Base-by-base conservation (phyloP, 2,329 filamentous ascomycete species). In the Dothideomycetes sp. region DNA sequence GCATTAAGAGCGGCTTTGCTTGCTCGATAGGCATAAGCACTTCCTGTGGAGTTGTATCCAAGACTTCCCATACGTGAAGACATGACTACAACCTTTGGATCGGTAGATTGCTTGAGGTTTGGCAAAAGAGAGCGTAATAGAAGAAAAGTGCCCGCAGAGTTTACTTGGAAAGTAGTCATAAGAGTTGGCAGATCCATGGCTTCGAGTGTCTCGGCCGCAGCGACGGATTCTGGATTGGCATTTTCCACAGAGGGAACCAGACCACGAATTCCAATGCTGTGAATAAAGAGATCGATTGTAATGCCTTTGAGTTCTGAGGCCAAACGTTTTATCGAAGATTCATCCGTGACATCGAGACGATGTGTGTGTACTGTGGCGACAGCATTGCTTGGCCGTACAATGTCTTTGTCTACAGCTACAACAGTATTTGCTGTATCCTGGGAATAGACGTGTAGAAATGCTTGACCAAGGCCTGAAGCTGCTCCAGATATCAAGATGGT, bases 1-100 rank as follows among this genome's bases (percentile, higher is more conserved):
- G 64, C 61, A 45, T 70, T 69, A 24, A 68, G 49, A 17, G 63
- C 67, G 3, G 65, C 65, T 48, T 70, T 69, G 29, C 59, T 63
- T 4, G 66, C 64, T 7, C 67, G 53, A 47, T 70, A 70, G 9
- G 67, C 67, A 46, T 69, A 70, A 2, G 57, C 64, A 2, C 60
- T 58, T 0, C 66, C 67, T 2, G 53, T 51, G 1, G 45, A 49
- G 44, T 69, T 69, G 18, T 58, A 55, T 1, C 52, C 45, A 7
- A 69, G 43, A 10, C 60, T 64, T 4, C 65, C 64, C 67, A 70
- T 68, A 1, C 67, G 55, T 2, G 61, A 64, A 1, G 62, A 61
- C 53, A 70, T 58, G 12, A 69, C 44, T 6, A 69, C 45, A 6
- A 64, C 62, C 45, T 61, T 65, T 0, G 57, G 35, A 4, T 25